phyloP scores from a whole-genome alignment of 139 green algal species.

The Nannochloris sp. region DNA sequence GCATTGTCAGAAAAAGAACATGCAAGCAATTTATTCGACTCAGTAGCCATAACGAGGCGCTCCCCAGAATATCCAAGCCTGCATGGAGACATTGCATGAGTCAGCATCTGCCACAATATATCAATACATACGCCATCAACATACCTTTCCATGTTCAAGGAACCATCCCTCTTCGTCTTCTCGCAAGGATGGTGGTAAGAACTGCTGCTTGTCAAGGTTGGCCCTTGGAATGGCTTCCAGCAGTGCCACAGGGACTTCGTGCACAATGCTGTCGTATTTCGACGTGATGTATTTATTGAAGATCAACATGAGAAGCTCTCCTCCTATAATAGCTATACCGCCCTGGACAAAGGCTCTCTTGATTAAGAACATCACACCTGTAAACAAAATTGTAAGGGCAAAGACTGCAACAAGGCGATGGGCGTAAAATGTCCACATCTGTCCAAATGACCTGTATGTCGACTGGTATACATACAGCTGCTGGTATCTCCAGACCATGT shows the following conservation, averaged over 20 bases:
- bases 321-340: constrained; percentile 18
- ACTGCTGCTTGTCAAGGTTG: constrained; percentile 16
- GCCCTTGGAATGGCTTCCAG: constrained; percentile 7
- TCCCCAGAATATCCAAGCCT: constrained; percentile 18
- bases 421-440: constrained; percentile 19
- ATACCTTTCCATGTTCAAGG: constrained; percentile 18
- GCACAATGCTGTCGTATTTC: constrained; percentile 16
- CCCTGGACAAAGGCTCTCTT: constrained; percentile 31
- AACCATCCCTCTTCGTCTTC: constrained; percentile 14
- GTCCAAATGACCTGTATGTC: constrained; percentile 28
- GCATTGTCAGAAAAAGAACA: no score
- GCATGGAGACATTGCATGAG: no score
- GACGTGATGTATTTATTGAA: constrained; percentile 21
- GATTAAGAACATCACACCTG: constrained; percentile 29
- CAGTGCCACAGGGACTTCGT: constrained; percentile 3
- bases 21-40: no score
- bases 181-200: constrained; percentile 19
- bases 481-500: constrained; percentile 47
- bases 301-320: constrained; percentile 14
- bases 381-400: constrained; percentile 35
- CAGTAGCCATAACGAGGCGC: constrained; percentile 13
- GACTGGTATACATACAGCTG: constrained; percentile 46
- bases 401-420: constrained; percentile 29
- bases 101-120: no score
- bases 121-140: no score